Percentiles rank a stretch among this genome's conserved stretches.
Evolutionary conservation across 768 basidiomycete species (phyloP).

Genomic region (Leccinum fibrillosum): DNA sequence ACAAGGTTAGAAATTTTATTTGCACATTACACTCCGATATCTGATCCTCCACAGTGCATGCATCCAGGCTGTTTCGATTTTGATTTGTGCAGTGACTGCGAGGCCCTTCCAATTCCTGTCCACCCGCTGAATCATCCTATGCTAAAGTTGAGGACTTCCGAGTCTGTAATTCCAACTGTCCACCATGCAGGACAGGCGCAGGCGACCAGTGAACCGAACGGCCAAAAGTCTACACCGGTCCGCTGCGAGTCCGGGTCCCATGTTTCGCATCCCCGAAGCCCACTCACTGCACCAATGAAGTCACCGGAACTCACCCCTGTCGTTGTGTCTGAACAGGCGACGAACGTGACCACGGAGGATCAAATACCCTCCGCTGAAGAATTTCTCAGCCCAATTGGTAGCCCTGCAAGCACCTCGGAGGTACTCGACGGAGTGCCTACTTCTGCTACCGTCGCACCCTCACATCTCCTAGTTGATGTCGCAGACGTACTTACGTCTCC

Average conservation of each 20-base stretch:
- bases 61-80: constrained; percentile 74
- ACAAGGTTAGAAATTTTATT: constrained; percentile 50
- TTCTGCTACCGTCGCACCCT: background rate
- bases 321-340: background rate
- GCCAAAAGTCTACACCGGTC: background rate
- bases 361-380: constrained; percentile 12
- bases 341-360: background rate
- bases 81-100: constrained; percentile 77
- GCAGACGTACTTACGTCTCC: constrained; percentile 8
- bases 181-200: constrained; percentile 25
- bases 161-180: constrained; percentile 47
- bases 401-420: constrained; percentile 7
- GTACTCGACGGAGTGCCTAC: background rate
- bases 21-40: background rate
- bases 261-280: background rate
- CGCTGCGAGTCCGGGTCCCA: background rate
- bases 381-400: constrained; percentile 24
- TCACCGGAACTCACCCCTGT: background rate
- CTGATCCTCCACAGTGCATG: constrained; percentile 60
- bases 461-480: constrained; percentile 11
- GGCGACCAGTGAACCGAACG: background rate
- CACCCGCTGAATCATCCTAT: constrained; percentile 72
- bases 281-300: background rate
- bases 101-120: constrained; percentile 72
- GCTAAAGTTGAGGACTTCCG: constrained; percentile 63